A percentile compares a stretch with the other conserved stretches of the same genome.
phyloP scores from a whole-genome alignment of 2,329 filamentous ascomycete genomes.

The Calonectria leucothoes region DNA sequence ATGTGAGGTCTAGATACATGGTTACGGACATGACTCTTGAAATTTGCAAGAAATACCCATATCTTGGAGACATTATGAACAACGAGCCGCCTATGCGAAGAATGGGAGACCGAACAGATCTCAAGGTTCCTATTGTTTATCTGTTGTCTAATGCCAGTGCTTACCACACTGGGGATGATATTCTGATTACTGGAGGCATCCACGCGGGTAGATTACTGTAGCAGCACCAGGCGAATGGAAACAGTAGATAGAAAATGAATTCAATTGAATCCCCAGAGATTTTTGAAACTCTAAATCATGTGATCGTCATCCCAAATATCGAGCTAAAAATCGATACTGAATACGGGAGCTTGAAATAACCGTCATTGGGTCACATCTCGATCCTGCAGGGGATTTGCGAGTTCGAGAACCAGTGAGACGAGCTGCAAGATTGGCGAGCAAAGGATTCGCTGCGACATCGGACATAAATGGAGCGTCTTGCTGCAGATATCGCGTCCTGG shows the following conservation, averaged over 20 bases:
- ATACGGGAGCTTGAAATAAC: background rate
- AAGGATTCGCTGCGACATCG: constrained; percentile 6
- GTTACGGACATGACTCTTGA: constrained; percentile 49
- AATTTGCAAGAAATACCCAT: constrained; percentile 40
- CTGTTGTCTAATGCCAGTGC: constrained; percentile 53
- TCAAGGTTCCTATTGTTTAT: constrained; percentile 54
- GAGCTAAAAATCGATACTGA: background rate
- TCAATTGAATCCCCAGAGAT: background rate
- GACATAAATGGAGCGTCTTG: background rate
- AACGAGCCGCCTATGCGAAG: constrained; percentile 52
- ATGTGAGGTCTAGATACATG: constrained; percentile 41
- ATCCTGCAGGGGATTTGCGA: background rate
- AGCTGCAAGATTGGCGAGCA: background rate
- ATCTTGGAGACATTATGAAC: constrained; percentile 49
- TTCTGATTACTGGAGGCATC: constrained; percentile 51
- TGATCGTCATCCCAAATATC: background rate
- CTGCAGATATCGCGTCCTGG: background rate
- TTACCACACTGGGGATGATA: constrained; percentile 54
- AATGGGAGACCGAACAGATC: constrained; percentile 51
- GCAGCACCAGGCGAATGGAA: background rate
- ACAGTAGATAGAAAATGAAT: background rate
- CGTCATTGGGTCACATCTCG: background rate
- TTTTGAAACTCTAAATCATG: background rate
- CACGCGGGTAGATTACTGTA: constrained; percentile 40
- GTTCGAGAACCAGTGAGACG: background rate